Base-by-base conservation (phyloP, 1,139 yeast genomes). In the Arxiozyma heterogenica region DNA sequence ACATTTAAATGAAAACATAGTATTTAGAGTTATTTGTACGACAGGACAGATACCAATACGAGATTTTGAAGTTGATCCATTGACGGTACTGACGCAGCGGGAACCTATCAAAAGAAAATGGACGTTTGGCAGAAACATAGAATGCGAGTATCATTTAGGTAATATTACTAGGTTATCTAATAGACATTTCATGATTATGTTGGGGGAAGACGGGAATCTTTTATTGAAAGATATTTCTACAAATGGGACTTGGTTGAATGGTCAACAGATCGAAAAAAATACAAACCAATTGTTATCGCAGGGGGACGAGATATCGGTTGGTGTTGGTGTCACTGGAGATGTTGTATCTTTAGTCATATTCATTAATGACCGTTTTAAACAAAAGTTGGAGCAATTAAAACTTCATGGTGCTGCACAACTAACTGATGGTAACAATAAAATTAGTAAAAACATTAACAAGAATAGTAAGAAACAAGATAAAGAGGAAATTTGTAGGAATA, bases 231-330 rank as follows among this genome's bases (percentile, higher is more conserved):
- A 86, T 66, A 70, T 75, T 2, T 83, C 90, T 0, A 93, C 98
- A 1, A 93, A 93, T 69, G 98, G 98, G 5, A 93, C 98, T 0
- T 86, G 81, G 74, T 72, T 91, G 51, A 93, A 93, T 71, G 83
- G 83, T 34, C 78, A 78, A 49, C 76, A 90, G 51, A 71, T 91
- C 22, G 88, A 84, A 21, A 87, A 85, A 65, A 85, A 86, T n/a
- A 81, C 86, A 51, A 87, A 89, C 61, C 89, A 88, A 68, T 81
- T 91, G 62, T 70, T 93, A 47, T 84, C 84, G 47, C 96, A 89
- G 64, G 97, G 98, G 4, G 98, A 93, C 67, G 96, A 89, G 66
- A 83, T 93, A 44, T 80, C 93, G 0, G 86, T 91, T 0, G 98
- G 98, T 0, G 75, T 82, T n/a, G 98, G 97, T 3, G 86, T 90